These are phyloP conservation scores for Pseudogymnoascus sp. DNA, from an alignment of 2,329 filamentous ascomycete genomes.

Conservation along the genomic window DNA sequence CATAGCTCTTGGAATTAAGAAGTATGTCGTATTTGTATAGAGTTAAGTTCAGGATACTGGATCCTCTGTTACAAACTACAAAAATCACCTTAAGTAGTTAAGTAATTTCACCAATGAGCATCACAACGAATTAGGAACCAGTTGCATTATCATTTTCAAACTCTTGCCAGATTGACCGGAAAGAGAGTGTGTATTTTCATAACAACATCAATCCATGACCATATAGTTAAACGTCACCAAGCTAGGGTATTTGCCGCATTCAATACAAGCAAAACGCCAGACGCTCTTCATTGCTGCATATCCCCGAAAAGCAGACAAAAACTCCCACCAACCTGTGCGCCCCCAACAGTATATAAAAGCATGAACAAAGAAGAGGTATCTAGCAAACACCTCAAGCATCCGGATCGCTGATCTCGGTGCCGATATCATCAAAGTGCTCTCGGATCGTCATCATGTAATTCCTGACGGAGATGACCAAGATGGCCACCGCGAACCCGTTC, in stretches of 20 bases:
- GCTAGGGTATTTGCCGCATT: conserved; percentile 7
- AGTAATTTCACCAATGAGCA: not conserved
- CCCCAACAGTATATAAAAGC: not conserved
- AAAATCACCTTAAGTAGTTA: too few species aligned
- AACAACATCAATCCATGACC: not conserved
- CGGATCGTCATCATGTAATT: conserved; percentile 18
- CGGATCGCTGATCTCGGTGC: not conserved
- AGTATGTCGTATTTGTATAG: too few species aligned
- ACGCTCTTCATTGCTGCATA: not conserved
- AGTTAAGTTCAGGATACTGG: not conserved
- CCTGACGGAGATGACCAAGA: conserved; percentile 23
- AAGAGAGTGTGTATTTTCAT: not conserved
- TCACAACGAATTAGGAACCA: not conserved
- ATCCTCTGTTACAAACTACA: not conserved
- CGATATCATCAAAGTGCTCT: not conserved
- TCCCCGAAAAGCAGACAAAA: not conserved
- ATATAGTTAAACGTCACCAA: not conserved
- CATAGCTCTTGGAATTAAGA: not conserved
- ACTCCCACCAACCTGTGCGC: not conserved
- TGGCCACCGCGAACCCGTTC: conserved; percentile 29
- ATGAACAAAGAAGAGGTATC: not conserved
- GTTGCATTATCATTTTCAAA: not conserved
- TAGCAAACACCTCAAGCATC: not conserved
- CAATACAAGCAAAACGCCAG: conserved; percentile 3
- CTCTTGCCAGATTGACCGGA: not conserved